phyloP scores from a whole-genome alignment of 2,329 filamentous ascomycete genomes.

The Colletotrichum noveboracense region DNA sequence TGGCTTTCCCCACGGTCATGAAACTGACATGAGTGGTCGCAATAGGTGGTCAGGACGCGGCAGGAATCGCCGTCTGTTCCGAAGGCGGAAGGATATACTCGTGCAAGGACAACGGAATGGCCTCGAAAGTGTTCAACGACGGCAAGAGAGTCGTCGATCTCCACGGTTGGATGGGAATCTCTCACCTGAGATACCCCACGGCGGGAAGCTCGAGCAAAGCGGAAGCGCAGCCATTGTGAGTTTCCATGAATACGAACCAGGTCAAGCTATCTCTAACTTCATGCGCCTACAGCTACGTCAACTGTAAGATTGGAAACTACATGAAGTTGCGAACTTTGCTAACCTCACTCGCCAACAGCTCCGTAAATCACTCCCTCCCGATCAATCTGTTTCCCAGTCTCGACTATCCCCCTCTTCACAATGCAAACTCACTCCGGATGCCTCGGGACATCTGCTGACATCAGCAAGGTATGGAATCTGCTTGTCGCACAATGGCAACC shows the following conservation, averaged over 20 bases:
- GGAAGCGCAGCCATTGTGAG: conserved; percentile 83
- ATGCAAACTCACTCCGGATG: neutral
- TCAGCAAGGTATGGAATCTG: neutral
- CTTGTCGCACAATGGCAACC: conserved; percentile 83
- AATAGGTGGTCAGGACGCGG: conserved; percentile 78
- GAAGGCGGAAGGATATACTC: conserved; percentile 83
- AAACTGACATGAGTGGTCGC: conserved; percentile 19
- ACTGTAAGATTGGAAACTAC: neutral
- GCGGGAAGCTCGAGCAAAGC: conserved; percentile 64
- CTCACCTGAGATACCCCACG: conserved; percentile 88
- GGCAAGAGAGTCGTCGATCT: conserved; percentile 54
- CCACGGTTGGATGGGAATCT: conserved; percentile 49
- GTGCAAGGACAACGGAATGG: conserved; percentile 90
- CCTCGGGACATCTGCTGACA: neutral
- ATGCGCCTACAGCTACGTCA: neutral
- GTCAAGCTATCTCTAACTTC: neutral
- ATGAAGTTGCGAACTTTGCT: neutral
- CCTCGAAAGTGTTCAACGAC: conserved; percentile 82
- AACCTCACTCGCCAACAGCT: neutral
- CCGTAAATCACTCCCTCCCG: neutral
- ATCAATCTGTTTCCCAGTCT: neutral
- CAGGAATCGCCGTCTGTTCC: conserved; percentile 77
- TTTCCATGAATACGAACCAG: neutral
- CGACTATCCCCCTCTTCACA: neutral
- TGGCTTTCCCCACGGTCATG: neutral